These are phyloP conservation scores for Phytophthora macrochlamydospora DNA, from an alignment of 352 stramenopile genomes.

Conservation along the genomic window DNA sequence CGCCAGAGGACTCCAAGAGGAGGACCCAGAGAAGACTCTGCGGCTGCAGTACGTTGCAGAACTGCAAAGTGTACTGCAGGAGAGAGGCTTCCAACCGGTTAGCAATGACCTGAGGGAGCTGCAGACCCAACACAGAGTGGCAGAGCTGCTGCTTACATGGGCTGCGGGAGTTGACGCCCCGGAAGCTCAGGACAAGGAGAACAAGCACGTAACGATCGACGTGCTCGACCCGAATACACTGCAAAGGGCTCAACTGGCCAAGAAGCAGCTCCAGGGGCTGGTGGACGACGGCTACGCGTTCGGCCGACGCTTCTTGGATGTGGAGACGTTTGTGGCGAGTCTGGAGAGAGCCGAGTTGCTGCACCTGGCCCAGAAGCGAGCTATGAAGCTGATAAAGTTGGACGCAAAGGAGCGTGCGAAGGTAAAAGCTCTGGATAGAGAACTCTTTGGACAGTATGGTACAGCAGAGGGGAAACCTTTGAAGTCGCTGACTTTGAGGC, in stretches of 20 bases:
- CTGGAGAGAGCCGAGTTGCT: conserved; percentile 54
- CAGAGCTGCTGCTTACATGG: conserved; percentile 51
- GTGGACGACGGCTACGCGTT: conserved; percentile 72
- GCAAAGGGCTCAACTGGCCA: conserved; percentile 36
- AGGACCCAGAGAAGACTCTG: conserved; percentile 21
- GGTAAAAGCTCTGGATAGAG: conserved; percentile 58
- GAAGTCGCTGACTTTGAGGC: conserved; percentile 59
- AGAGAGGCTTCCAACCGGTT: conserved; percentile 46
- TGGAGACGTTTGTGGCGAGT: conserved; percentile 57
- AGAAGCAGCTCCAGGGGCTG: conserved; percentile 44
- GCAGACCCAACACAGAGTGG: conserved; percentile 43
- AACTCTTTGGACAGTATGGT: conserved; percentile 57
- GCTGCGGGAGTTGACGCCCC: conserved; percentile 13
- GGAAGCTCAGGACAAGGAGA: conserved; percentile 7
- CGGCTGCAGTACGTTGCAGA: conserved; percentile 40
- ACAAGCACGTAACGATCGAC: conserved; percentile 15
- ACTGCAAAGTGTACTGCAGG: conserved; percentile 30
- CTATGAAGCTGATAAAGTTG: conserved; percentile 34
- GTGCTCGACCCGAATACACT: conserved; percentile 24
- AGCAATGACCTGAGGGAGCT: conserved; percentile 31
- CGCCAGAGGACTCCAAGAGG: conserved; percentile 36
- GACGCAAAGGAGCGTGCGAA: conserved; percentile 32
- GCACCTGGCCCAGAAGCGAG: conserved; percentile 29
- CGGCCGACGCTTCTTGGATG: conserved; percentile 60
- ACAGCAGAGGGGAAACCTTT: conserved; percentile 54